Conservation (phyloP, 371 early-diverging fungal species). For the Conidiobolus incongruus region DNA sequence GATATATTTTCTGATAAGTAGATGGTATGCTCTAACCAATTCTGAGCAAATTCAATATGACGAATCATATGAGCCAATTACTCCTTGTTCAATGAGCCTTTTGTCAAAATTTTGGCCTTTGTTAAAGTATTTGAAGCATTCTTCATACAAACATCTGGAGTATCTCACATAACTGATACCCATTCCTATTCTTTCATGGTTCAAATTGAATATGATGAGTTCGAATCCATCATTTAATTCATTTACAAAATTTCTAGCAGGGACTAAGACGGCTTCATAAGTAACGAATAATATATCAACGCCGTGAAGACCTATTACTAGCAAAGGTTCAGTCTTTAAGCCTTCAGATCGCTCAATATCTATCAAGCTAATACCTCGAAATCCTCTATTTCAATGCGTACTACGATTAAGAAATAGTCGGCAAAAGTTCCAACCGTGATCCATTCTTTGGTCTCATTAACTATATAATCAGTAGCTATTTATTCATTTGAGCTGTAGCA, state of each 20-base stretch:
- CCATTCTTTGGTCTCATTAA: conserved; percentile 76
- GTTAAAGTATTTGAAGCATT: conserved; percentile 61
- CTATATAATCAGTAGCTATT: conserved; percentile 47
- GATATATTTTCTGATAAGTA: conserved; percentile 44
- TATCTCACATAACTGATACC: conserved; percentile 64
- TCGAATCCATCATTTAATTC: conserved; percentile 73
- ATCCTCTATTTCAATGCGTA: conserved; percentile 50
- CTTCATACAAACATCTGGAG: conserved; percentile 68
- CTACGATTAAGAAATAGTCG: conserved; percentile 40
- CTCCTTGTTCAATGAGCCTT: conserved; percentile 42
- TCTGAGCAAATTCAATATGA: conserved; percentile 71
- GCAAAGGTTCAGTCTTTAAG: no score
- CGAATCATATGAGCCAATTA: no score
- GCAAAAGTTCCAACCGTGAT: conserved; percentile 71
- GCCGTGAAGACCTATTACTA: conserved; percentile 54
- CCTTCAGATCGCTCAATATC: conserved; percentile 57
- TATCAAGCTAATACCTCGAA: conserved; percentile 55
- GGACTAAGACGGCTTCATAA: conserved; percentile 70
- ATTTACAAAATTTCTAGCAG: conserved; percentile 56
- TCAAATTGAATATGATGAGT: conserved; percentile 51
- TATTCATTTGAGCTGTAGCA: conserved; percentile 41
- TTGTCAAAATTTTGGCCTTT: conserved; percentile 73
- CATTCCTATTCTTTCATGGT: conserved; percentile 55
- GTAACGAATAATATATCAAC: conserved; percentile 50
- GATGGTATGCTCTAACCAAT: conserved; percentile 52